Base-by-base conservation (phyloP, 352 stramenopile genomes). In the Elongisporangium prolatum region DNA sequence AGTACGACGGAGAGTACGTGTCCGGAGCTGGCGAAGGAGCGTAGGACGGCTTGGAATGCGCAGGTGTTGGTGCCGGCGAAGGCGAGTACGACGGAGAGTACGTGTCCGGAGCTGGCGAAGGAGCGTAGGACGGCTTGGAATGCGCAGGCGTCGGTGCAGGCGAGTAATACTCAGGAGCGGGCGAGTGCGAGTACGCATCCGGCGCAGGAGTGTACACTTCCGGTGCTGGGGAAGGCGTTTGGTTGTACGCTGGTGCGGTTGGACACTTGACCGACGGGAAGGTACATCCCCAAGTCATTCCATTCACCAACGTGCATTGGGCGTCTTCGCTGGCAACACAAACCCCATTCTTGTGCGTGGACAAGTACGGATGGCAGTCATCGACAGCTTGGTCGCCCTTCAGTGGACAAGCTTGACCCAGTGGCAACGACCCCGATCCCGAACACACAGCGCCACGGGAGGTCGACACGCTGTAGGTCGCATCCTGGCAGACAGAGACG, bases 261-360 rank as follows among this genome's bases (percentile, higher is more conserved):
- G 54, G 52, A 28, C 69, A 81, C 37, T 69, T 66, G 1, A 78
- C 54, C 21, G 64, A 67, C 16, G 75, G 72, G 22, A 84, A 64
- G 4, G 75, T 68, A 25, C 74, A 84, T 48, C 73, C 71, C 73
- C 73, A 83, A 20, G 71, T 71, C 47, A 67, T 60, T 2, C 38
- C 59, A 21, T 58, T 61, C 28, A 83, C 63, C 37, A 71, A 37
- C 9, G 68, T 63, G 56, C 74, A 83, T 48, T 70, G 58, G 13
- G 74, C 65, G 49, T 79, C 65, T 38, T 83, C 74, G 2, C 63
- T 71, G 0, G 69, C 65, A 9, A 83, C 54, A 37, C 74, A 83
- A 3, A 20, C 61, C 0, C 56, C 56, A 20, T 47, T 52, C 16
- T 58, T 14, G 34, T 67, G 78, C 34, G 74, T 78, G 25, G 71